Evolutionary conservation across 768 basidiomycete genomes (phyloP), one percentile per base, ranked within the genome.

Genomic region (Xerocomus potaroensis): DNA sequence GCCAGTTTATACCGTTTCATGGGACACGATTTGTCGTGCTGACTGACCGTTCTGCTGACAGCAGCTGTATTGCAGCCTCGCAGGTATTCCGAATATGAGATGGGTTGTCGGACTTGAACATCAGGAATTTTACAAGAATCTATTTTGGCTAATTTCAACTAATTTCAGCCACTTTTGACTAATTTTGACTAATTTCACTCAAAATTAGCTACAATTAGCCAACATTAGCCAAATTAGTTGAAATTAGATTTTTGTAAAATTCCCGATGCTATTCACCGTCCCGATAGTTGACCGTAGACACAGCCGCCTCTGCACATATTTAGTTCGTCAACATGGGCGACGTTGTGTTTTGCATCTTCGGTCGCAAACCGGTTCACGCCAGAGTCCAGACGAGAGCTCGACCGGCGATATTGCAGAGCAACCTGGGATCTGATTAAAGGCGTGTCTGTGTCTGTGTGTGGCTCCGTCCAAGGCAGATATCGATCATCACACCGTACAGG

Each of bases 391-490:
- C n/a, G n/a, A n/a, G 10, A 27, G 16, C 5, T 51, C 56, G 16
- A 62, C 50, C 1, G 54, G 58, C 19, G 52, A 62, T 18, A 50
- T 54, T 5, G 56, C 8, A 5, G 48, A 58, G 12, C 45, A 47
- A 15, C 51, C 60, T 43, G 9, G 63, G 63, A 0, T 65, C 59
- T 32, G 63, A 59, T 26, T 53, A 60, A 22, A 64, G 57, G 42
- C 40, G 38, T n/a, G 45, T 9, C 12, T 19, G 21, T 37, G 23
- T 4, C 15, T 27, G 26, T 27, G 35, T 7, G 33, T 18, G 33
- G n/a, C n/a, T n/a, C 15, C 22, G 23, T 19, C 8, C 14, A 7
- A 14, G n/a, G 34, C 26, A 18, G 11, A 30, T 2, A 10, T 15
- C 15, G 19, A 22, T 14, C 15, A 14, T n/a, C n/a, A 6, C 4